Evolutionary conservation across 176 grass and related monocot species (phyloP).

Genomic region (Bolboschoenus planiculmis): DNA sequence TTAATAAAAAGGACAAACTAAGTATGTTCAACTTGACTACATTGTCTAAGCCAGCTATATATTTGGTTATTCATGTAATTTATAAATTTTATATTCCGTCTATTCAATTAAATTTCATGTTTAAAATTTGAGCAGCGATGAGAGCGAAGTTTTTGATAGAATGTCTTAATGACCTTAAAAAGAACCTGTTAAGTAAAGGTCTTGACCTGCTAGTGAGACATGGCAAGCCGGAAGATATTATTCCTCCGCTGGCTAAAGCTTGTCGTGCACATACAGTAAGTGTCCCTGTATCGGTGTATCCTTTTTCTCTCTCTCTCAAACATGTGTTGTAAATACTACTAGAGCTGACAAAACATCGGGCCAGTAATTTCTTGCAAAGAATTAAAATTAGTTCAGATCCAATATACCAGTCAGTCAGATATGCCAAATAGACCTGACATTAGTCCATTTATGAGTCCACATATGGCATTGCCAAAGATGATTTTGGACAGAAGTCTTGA

Average conservation of each 20-base stretch:
- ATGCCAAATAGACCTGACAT: not conserved
- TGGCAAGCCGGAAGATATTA: conserved; percentile 69
- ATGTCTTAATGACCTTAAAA: conserved; percentile 59
- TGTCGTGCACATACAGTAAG: conserved; percentile 65
- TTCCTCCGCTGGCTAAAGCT: conserved; percentile 63
- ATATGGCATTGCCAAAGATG: not conserved
- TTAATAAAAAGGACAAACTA: not conserved
- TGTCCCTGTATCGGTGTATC: not conserved
- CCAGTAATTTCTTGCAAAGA: not conserved
- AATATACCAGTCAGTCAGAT: not conserved
- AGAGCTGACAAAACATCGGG: not conserved
- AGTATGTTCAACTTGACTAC: not conserved
- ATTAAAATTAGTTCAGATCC: not conserved
- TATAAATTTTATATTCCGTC: not conserved
- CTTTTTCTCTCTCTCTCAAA: not conserved
- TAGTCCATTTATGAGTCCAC: not conserved
- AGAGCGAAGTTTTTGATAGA: conserved; percentile 70
- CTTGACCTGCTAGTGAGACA: conserved; percentile 56
- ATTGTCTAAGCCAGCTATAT: not conserved
- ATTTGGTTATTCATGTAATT: not conserved
- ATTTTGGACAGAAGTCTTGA: not conserved
- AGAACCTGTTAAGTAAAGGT: conserved; percentile 56
- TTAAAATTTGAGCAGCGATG: conserved; percentile 29
- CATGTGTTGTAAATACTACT: not conserved
- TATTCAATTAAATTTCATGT: not conserved